A percentile compares a stretch with the other conserved stretches of the same genome.
These are phyloP conservation scores for Xylaria sp. DNA, from an alignment of 2,329 filamentous ascomycete species.

Conservation along the genomic window DNA sequence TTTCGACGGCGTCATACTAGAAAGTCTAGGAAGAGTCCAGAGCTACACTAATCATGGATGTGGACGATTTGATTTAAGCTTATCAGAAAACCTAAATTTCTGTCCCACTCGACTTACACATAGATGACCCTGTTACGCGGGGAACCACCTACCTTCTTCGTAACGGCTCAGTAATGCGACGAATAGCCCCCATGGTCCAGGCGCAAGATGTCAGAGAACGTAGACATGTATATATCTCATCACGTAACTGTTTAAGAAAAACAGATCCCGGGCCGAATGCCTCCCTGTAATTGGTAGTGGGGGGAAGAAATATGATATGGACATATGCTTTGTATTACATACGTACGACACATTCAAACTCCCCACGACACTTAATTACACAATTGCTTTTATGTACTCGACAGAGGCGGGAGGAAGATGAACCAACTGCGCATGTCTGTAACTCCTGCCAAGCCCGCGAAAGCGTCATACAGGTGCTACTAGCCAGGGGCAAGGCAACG, in stretches of 20 bases:
- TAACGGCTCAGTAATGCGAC: neutral
- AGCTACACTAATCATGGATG: neutral
- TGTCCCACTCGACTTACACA: neutral
- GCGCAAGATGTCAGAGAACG: no score
- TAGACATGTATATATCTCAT: no score
- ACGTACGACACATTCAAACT: no score
- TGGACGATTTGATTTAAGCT: slow-evolving; percentile 15
- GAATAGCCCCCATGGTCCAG: neutral
- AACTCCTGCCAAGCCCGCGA: slow-evolving; percentile 16
- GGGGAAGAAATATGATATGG: neutral
- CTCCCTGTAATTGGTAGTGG: slow-evolving; percentile 5
- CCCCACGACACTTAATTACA: neutral
- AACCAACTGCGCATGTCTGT: neutral
- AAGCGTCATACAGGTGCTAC: neutral
- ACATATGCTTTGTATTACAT: neutral
- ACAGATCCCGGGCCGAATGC: neutral
- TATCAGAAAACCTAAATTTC: slow-evolving; percentile 2
- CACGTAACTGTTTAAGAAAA: no score
- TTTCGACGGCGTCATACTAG: slow-evolving; percentile 11
- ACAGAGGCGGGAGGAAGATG: neutral
- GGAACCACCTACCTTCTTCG: neutral
- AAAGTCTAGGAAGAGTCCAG: neutral
- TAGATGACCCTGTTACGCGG: neutral
- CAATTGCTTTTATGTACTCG: no score
- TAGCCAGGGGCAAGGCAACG: neutral